These are phyloP conservation scores for Begonia masoniana DNA, from an alignment of 306 rosid species.

Conservation along the genomic window DNA sequence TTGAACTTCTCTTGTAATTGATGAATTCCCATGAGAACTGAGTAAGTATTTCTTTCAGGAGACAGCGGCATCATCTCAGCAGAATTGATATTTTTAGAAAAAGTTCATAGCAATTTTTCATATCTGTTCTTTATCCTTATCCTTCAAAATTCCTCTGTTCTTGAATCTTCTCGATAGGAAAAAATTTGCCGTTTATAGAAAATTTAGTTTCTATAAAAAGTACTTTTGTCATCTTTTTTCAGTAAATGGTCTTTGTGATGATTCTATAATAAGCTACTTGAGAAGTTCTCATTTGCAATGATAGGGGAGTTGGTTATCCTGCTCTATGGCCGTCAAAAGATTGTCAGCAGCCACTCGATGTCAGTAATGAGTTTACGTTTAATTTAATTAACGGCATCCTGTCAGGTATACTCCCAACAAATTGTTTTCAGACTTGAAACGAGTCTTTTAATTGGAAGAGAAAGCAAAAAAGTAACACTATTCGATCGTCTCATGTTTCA, in stretches of 20 bases:
- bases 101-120: too few species aligned
- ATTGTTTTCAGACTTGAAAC: too few species aligned
- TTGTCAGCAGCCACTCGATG: constrained; percentile 33
- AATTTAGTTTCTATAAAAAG: too few species aligned
- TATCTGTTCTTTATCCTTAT: too few species aligned
- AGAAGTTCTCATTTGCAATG: constrained; percentile 5
- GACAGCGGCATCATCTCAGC: too few species aligned
- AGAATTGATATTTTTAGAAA: too few species aligned
- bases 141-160: too few species aligned
- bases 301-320: constrained; percentile 34
- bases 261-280: constrained; percentile 2
- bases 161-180: too few species aligned
- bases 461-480: not conserved
- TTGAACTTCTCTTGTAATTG: not conserved
- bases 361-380: constrained; percentile 30
- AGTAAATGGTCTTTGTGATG: not conserved
- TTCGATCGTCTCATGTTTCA: constrained; percentile 11
- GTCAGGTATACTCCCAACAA: constrained; percentile 11
- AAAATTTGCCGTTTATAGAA: too few species aligned
- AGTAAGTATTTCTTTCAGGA: too few species aligned
- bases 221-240: not conserved
- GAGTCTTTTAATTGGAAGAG: not conserved
- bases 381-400: constrained; percentile 23
- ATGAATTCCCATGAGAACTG: too few species aligned
- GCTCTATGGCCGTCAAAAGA: constrained; percentile 30